These are phyloP conservation scores for Aspergillus sp. DNA, from an alignment of 2,329 filamentous ascomycete species.

Conservation along the genomic window DNA sequence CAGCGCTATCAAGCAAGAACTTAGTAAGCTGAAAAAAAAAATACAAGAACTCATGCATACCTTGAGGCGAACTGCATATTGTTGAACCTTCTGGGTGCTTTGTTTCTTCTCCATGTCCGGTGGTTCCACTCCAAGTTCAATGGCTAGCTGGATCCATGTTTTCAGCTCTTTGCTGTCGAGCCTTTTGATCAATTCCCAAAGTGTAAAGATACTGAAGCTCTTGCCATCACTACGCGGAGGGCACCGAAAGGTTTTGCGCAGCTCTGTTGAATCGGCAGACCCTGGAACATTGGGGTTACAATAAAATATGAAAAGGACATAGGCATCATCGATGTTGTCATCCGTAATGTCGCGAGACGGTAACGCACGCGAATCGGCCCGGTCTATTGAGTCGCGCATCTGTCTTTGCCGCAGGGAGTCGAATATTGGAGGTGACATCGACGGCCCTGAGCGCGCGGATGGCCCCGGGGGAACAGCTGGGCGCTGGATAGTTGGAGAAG, in stretches of 20 bases:
- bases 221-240: conserved; percentile 88
- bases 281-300: conserved; percentile 80
- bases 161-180: conserved; percentile 82
- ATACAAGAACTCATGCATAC: conserved; percentile 41
- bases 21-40: not conserved
- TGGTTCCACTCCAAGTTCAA: conserved; percentile 83
- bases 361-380: conserved; percentile 52
- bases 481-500: conserved; percentile 36
- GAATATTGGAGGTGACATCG: conserved; percentile 42
- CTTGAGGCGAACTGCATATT: conserved; percentile 90
- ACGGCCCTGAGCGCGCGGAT: conserved; percentile 33
- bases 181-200: conserved; percentile 76
- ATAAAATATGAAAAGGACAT: conserved; percentile 80
- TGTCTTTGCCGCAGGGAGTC: conserved; percentile 30
- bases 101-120: conserved; percentile 79
- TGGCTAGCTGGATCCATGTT: conserved; percentile 86
- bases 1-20: conserved; percentile 61
- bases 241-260: conserved; percentile 73
- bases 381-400: conserved; percentile 34
- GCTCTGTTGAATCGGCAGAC: conserved; percentile 66
- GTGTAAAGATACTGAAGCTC: conserved; percentile 72
- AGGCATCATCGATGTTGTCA: conserved; percentile 75
- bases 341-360: conserved; percentile 69
- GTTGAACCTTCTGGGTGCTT: conserved; percentile 89
- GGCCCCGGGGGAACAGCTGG: conserved; percentile 28